Conservation (phyloP, 129 eudicot genomes). For the Centaurea solstitialis region DNA sequence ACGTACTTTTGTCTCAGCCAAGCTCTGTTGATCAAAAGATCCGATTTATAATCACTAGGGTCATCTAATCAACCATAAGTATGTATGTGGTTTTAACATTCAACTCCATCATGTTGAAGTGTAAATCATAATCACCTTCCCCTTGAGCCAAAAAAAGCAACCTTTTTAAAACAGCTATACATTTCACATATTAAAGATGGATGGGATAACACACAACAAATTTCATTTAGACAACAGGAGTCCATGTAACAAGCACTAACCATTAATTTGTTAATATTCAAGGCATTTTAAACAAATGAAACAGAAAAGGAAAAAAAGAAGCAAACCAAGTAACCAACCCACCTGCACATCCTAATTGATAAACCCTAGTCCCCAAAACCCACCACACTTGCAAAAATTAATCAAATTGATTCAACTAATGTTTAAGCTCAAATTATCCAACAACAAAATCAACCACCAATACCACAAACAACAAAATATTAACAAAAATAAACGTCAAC, state of each 20-base stretch:
- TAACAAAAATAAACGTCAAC: neutral
- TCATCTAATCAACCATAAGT: neutral
- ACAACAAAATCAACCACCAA: neutral
- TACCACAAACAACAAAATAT: neutral
- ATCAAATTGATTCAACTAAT: neutral
- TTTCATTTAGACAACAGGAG: neutral
- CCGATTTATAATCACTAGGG: too few relatives aligned
- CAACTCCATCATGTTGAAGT: neutral
- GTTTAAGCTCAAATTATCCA: too few relatives aligned
- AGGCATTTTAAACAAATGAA: neutral
- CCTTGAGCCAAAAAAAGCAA: neutral
- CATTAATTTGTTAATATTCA: neutral
- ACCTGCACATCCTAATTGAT: neutral
- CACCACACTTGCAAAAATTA: neutral
- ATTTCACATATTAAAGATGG: neutral
- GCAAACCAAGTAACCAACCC: neutral
- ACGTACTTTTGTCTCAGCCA: neutral
- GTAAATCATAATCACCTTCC: neutral
- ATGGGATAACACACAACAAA: neutral
- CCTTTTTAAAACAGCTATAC: neutral
- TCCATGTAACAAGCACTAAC: neutral
- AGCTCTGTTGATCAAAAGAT: too few relatives aligned
- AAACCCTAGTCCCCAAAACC: conserved; percentile 10
- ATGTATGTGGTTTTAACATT: neutral
- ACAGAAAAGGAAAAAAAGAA: neutral